phyloP scores from a whole-genome alignment of 1,139 yeast genomes.

The Scheffersomyces titani region DNA sequence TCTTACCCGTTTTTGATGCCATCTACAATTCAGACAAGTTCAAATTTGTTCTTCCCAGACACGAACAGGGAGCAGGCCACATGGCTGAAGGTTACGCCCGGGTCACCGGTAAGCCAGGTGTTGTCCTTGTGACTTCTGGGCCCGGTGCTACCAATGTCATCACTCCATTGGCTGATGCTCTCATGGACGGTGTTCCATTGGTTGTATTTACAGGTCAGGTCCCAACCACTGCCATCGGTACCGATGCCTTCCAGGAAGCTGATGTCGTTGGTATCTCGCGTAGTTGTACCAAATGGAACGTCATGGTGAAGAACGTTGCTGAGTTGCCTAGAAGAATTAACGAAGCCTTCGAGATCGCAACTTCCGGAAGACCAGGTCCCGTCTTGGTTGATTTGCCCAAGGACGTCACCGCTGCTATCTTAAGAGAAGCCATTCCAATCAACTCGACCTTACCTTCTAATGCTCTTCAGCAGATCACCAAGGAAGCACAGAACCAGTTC shows the following conservation, averaged over 20 bases:
- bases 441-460: constrained; percentile 82
- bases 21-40: constrained; percentile 88
- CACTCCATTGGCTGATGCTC: constrained; percentile 97
- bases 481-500: constrained; percentile 72
- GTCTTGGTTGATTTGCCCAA: constrained; percentile 96
- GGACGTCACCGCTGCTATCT: constrained; percentile 92
- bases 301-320: constrained; percentile 92
- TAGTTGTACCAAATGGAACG: constrained; percentile 98
- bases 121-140: constrained; percentile 94
- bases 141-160: constrained; percentile 98
- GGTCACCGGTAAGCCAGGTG: constrained; percentile 97
- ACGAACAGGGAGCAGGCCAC: constrained; percentile 99
- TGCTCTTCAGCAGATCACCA: constrained; percentile 71
- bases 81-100: constrained; percentile 99
- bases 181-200: constrained; percentile 95
- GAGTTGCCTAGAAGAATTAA: constrained; percentile 94
- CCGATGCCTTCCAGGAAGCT: constrained; percentile 99
- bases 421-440: constrained; percentile 85
- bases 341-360: constrained; percentile 97
- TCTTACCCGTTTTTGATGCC: constrained; percentile 96
- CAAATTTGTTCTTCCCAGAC: constrained; percentile 90
- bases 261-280: constrained; percentile 96
- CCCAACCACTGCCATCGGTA: constrained; percentile 91
- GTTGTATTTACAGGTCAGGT: constrained; percentile 99
- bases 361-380: constrained; percentile 97